These are phyloP conservation scores for Flammula alnicola DNA, from an alignment of 1,284 basidiomycete species.

Conservation along the genomic window DNA sequence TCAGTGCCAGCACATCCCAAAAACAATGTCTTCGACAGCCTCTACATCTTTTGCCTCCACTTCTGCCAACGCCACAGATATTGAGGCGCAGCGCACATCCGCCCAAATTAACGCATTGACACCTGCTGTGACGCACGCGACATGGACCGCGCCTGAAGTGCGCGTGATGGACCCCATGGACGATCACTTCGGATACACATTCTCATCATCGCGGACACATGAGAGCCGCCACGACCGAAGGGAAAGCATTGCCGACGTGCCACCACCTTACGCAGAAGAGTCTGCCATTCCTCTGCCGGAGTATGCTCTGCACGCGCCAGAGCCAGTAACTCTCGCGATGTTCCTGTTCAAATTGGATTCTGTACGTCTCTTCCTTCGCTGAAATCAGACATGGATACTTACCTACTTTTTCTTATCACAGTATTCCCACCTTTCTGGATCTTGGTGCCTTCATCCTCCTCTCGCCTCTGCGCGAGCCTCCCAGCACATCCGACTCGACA, in stretches of 20 bases:
- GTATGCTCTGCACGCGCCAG: constrained; percentile 33
- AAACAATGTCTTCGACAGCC: constrained; percentile 15
- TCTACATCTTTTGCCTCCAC: constrained; percentile 13
- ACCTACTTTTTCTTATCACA: constrained; percentile 23
- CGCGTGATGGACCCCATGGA: constrained; percentile 19
- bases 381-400: not conserved
- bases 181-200: constrained; percentile 28
- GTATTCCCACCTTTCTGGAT: constrained; percentile 57
- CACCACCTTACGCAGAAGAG: constrained; percentile 30
- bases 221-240: constrained; percentile 31
- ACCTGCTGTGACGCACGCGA: constrained; percentile 18
- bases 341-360: constrained; percentile 50
- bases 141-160: constrained; percentile 13
- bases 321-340: constrained; percentile 46
- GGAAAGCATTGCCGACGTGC: constrained; percentile 24
- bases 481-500: constrained; percentile 16
- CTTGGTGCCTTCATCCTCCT: constrained; percentile 48
- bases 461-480: constrained; percentile 40
- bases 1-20: too few species aligned
- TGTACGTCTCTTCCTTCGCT: constrained; percentile 31
- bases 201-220: constrained; percentile 23
- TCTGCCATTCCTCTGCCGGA: constrained; percentile 29
- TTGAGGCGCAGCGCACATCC: constrained; percentile 17
- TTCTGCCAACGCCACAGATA: constrained; percentile 10
- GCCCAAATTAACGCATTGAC: constrained; percentile 4